Evolutionary conservation across 371 early-diverging fungal species (phyloP), one percentile per base, ranked within the genome.

Genomic region (Choanephora cucurbitarum): DNA sequence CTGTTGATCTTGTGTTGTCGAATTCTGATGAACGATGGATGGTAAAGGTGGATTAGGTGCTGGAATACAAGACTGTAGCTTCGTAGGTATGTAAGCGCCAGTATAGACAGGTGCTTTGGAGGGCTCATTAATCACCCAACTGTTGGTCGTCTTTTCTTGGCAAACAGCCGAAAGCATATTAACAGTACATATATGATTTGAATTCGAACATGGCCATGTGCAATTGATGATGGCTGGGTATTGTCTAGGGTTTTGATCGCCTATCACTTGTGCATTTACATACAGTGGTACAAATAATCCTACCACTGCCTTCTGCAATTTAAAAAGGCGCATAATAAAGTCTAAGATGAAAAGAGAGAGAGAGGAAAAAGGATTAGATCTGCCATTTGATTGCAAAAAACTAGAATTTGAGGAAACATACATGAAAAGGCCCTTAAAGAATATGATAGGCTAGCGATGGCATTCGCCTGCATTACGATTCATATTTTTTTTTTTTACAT

Each of bases 121-220:
- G 6, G 55, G 52, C 0, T 44, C 3, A 21, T 28, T 39, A 13
- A 60, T 44, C 0, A 49, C 15, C 61, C 61, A 60, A 17, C 21
- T 40, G 32, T 60, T 44, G 3, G 9, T 17, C 8, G 1, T n/a
- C 17, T 28, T 17, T 10, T n/a, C 4, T 40, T 39, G 43, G 28
- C 61, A 60, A 7, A 19, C 10, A 13, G 55, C 61, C n/a, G 28
- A 17, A 7, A 9, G 2, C 31, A 28, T 13, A 14, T 55, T 55
- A 2, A 60, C 18, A 18, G 55, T 24, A 23, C 61, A 60, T 13
- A 13, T 28, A 19, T 55, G 43, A 8, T 14, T 13, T 11, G 6
- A 18, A 15, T 37, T 18, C 13, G 45, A 44, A 22, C 61, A 60
- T 17, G 61, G 61, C 61, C 61, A 60, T 31, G 61, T 22, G 28